phyloP scores from a whole-genome alignment of 2,329 filamentous ascomycete genomes.

The Hypomyces rosellus region DNA sequence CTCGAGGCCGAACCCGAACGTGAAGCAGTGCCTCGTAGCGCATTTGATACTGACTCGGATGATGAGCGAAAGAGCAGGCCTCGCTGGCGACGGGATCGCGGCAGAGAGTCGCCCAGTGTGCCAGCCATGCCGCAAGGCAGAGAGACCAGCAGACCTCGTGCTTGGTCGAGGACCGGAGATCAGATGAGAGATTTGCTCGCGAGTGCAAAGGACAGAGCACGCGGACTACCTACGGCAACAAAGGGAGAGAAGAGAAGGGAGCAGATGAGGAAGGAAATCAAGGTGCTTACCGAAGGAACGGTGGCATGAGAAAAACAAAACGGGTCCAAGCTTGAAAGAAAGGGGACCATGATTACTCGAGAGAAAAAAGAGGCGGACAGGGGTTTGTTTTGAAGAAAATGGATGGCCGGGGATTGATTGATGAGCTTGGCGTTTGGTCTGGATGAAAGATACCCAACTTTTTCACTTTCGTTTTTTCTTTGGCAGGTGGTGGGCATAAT shows the following conservation, averaged over 20 bases:
- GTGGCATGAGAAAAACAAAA: constrained; percentile 12
- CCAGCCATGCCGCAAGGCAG: neutral
- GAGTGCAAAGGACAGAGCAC: constrained; percentile 19
- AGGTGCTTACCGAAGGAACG: constrained; percentile 19
- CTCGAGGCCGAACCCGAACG: neutral
- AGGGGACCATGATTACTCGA: no score
- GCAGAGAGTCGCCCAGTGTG: constrained; percentile 9
- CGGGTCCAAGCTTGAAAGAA: no score
- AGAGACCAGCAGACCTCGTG: neutral
- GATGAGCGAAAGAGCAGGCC: constrained; percentile 19
- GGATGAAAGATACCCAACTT: neutral
- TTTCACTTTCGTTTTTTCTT: no score
- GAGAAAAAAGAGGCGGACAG: no score
- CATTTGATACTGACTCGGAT: constrained; percentile 27
- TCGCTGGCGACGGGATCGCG: constrained; percentile 11
- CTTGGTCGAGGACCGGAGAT: constrained; percentile 16
- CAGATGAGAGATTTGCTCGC: constrained; percentile 20
- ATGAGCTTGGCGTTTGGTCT: neutral
- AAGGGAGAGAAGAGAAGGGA: constrained; percentile 29
- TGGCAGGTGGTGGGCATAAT: no score
- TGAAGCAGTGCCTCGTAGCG: constrained; percentile 19
- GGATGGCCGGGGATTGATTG: neutral
- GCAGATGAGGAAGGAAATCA: constrained; percentile 31
- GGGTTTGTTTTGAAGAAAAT: no score
- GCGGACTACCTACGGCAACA: constrained; percentile 12